phyloP scores from a whole-genome alignment of 495 filamentous ascomycete species.

The Chaetomidium leptoderma region DNA sequence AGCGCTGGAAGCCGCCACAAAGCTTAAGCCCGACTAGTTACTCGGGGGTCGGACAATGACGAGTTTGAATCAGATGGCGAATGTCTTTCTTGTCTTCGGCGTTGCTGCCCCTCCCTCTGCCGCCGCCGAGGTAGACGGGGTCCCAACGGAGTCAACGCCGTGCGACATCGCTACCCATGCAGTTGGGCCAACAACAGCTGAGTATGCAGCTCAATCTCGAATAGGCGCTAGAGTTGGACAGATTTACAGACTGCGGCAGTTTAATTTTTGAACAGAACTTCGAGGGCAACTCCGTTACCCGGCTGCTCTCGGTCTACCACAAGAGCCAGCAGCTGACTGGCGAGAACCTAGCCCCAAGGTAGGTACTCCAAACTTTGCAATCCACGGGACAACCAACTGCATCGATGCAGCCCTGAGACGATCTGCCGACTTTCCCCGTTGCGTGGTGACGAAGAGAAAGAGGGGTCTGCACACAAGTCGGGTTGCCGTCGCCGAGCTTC shows the following conservation, averaged over 20 bases:
- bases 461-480: background rate
- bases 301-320: background rate
- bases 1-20: conserved; percentile 21
- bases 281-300: background rate
- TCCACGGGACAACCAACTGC: too few relatives aligned
- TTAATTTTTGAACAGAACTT: conserved; percentile 1
- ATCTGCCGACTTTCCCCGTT: conserved; percentile 1
- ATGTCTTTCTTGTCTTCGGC: too few relatives aligned
- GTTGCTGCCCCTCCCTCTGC: background rate
- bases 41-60: background rate
- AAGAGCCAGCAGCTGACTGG: background rate
- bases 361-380: too few relatives aligned
- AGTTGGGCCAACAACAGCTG: conserved; percentile 8
- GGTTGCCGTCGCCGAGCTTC: background rate
- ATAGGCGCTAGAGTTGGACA: background rate
- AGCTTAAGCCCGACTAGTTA: conserved; percentile 18
- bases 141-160: background rate
- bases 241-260: background rate
- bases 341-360: too few relatives aligned
- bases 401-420: background rate
- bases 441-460: background rate
- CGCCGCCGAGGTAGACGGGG: background rate
- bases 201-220: conserved; percentile 8
- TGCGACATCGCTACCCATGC: conserved; percentile 6
- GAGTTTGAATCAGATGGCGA: too few relatives aligned